Percentiles rank a stretch among this genome's conserved stretches.
These are phyloP conservation scores for Phylloporus scabripes DNA, from an alignment of 768 basidiomycete genomes.

Conservation along the genomic window DNA sequence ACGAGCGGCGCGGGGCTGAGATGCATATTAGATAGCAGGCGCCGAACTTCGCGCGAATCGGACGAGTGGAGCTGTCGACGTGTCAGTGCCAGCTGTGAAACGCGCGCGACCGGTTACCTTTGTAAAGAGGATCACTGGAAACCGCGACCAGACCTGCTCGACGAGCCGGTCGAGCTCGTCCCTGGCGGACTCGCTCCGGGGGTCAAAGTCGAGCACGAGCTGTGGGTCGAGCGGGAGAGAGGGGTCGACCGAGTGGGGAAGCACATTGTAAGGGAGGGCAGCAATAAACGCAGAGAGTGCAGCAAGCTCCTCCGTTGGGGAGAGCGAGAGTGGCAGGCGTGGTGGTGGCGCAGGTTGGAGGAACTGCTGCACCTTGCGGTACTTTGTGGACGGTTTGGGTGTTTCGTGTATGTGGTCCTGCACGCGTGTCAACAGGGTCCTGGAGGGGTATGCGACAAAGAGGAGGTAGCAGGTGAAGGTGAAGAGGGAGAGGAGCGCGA, in stretches of 20 bases:
- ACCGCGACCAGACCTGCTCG: constrained; percentile 61
- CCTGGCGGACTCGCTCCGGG: constrained; percentile 52
- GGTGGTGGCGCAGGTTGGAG: constrained; percentile 11
- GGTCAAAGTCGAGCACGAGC: constrained; percentile 80
- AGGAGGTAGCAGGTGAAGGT: constrained; percentile 52
- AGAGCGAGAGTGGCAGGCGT: constrained; percentile 43
- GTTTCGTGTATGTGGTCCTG: constrained; percentile 19
- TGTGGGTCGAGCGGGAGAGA: constrained; percentile 66
- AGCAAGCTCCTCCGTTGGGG: constrained; percentile 59
- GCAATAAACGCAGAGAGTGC: constrained; percentile 70
- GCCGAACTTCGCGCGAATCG: constrained; percentile 60
- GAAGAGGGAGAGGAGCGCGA: constrained; percentile 50
- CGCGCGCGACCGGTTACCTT: constrained; percentile 42
- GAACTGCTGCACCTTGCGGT: constrained; percentile 4
- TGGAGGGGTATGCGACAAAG: constrained; percentile 42
- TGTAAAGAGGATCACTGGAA: constrained; percentile 71
- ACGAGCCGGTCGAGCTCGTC: constrained; percentile 58
- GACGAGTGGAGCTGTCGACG: constrained; percentile 52
- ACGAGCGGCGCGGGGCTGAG: constrained; percentile 60
- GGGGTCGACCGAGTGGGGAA: constrained; percentile 64
- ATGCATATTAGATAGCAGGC: constrained; percentile 48
- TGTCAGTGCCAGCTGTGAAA: background rate
- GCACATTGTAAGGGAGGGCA: constrained; percentile 67
- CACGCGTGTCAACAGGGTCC: constrained; percentile 27
- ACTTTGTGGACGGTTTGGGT: constrained; percentile 15